A percentile compares a stretch with the other conserved stretches of the same genome.
Conservation (phyloP, 2,329 filamentous ascomycete genomes). For the Phyllosticta paracitricarpa region DNA sequence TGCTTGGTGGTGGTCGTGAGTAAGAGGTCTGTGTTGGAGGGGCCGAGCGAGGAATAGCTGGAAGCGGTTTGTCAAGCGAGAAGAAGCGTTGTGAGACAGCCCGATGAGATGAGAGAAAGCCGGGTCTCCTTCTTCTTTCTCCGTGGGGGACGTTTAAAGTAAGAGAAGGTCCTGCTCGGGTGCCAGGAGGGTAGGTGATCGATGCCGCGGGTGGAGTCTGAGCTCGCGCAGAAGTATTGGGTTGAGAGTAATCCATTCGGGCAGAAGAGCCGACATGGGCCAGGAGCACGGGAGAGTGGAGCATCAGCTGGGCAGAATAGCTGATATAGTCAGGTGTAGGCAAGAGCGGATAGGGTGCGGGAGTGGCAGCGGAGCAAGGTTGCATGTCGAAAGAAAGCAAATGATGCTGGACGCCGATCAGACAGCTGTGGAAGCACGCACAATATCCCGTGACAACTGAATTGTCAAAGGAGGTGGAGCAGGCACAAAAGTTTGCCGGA, state of each 20-base stretch:
- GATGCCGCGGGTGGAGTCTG: background rate
- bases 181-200: background rate
- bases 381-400: conserved; percentile 2
- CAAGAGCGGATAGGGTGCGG: background rate
- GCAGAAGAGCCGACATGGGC: conserved; percentile 7
- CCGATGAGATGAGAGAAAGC: background rate
- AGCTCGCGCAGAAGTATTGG: background rate
- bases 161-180: background rate
- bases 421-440: background rate
- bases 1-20: background rate
- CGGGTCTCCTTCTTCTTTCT: background rate
- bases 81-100: background rate
- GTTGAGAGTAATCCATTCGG: conserved; percentile 4
- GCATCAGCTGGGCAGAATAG: conserved; percentile 10
- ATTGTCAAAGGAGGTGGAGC: background rate
- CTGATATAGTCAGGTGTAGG: conserved; percentile 9
- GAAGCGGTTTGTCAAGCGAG: background rate
- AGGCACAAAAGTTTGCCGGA: background rate
- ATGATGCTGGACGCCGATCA: conserved; percentile 7
- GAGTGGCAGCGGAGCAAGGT: conserved; percentile 7
- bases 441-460: background rate
- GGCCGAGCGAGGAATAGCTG: conserved; percentile 1
- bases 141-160: background rate
- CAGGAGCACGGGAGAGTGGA: conserved; percentile 6
- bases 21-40: conserved; percentile 2